Evolutionary conservation across 2,329 filamentous ascomycete genomes (phyloP).

Genomic region (Saccharata proteae): DNA sequence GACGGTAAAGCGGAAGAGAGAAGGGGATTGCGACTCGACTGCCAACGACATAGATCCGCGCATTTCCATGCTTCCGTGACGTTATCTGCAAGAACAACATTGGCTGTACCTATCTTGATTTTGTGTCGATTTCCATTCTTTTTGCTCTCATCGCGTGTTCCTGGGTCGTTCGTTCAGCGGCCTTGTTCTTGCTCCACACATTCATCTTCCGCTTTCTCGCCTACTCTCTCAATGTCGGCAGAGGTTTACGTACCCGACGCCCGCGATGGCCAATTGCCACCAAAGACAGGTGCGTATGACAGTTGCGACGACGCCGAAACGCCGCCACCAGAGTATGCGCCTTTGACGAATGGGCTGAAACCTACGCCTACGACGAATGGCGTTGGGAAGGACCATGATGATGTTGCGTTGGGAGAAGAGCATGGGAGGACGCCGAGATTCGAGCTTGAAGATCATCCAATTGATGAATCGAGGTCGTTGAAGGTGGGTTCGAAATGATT

Average conservation of each 20-base stretch:
- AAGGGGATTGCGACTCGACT: no score
- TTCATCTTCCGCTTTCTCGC: neutral
- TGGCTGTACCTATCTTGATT: slow-evolving; percentile 6
- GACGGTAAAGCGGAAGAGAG: no score
- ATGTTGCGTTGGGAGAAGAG: neutral
- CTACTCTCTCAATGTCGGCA: slow-evolving; percentile 5
- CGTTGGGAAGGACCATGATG: neutral
- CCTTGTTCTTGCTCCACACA: neutral
- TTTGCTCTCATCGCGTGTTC: slow-evolving; percentile 1
- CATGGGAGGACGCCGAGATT: slow-evolving; percentile 4
- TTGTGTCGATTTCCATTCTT: slow-evolving; percentile 6
- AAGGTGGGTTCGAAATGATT: slow-evolving; percentile 9
- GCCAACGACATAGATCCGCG: slow-evolving; percentile 2
- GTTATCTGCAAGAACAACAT: slow-evolving; percentile 2
- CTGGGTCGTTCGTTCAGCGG: neutral
- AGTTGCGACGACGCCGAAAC: no score
- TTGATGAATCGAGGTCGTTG: slow-evolving; percentile 20
- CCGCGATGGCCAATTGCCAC: slow-evolving; percentile 2
- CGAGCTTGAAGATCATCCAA: slow-evolving; percentile 17
- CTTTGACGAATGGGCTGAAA: neutral
- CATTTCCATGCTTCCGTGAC: slow-evolving; percentile 1
- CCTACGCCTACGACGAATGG: neutral
- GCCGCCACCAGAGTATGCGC: no score
- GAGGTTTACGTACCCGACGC: slow-evolving; percentile 3
- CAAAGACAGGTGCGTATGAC: slow-evolving; percentile 3